A percentile compares a stretch with the other conserved stretches of the same genome.
phyloP scores from a whole-genome alignment of 305 asterid genomes.

The Solanum hybrid region DNA sequence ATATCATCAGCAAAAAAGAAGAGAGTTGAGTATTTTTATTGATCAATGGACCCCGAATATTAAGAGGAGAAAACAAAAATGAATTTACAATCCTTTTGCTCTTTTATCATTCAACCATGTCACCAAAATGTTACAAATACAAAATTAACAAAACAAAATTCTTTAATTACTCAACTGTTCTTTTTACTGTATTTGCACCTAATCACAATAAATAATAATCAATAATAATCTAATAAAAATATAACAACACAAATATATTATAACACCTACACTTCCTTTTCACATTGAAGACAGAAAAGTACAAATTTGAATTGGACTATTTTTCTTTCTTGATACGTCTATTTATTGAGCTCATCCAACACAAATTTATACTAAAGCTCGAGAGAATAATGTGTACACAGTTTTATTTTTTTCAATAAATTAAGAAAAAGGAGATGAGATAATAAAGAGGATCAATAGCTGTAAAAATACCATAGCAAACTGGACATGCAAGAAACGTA shows the following conservation, averaged over 20 bases:
- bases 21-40: neutral
- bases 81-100: neutral
- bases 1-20: neutral
- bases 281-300: neutral
- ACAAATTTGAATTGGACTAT: neutral
- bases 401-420: no score
- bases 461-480: slow-evolving; percentile 2
- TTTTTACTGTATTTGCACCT: neutral
- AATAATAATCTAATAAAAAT: neutral
- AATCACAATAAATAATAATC: neutral
- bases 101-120: neutral
- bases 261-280: neutral
- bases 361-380: neutral
- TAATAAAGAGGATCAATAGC: neutral
- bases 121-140: neutral
- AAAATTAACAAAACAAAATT: neutral
- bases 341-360: neutral
- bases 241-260: neutral
- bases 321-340: neutral
- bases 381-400: neutral
- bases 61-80: neutral
- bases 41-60: neutral
- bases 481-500: slow-evolving; percentile 11
- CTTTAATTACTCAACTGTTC: neutral
- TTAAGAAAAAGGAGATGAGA: neutral